These are phyloP conservation scores for Patellaria atrata DNA, from an alignment of 495 filamentous ascomycete species.

Conservation along the genomic window DNA sequence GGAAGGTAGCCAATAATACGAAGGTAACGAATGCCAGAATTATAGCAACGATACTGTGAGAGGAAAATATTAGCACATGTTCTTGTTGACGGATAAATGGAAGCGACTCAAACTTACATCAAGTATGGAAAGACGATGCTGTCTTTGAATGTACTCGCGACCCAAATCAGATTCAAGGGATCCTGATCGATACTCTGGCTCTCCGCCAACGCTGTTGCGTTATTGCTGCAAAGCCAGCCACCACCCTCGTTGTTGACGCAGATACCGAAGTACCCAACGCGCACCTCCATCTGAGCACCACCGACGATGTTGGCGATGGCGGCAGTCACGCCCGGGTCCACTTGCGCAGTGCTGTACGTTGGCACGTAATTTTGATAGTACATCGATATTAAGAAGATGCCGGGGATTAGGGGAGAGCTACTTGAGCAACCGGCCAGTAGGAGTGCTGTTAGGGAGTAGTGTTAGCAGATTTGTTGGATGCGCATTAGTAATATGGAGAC, in stretches of 20 bases:
- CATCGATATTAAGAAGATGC: conserved; percentile 66
- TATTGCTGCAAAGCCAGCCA: conserved; percentile 60
- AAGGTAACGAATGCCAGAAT: conserved; percentile 67
- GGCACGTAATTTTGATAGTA: conserved; percentile 56
- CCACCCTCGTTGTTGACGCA: conserved; percentile 62
- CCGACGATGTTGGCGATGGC: conserved; percentile 65
- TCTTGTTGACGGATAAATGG: not conserved
- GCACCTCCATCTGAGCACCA: conserved; percentile 46
- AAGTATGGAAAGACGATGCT: conserved; percentile 71
- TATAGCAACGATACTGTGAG: conserved; percentile 57
- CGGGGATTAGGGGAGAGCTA: conserved; percentile 57
- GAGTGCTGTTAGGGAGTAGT: conserved; percentile 38
- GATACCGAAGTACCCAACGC: conserved; percentile 64
- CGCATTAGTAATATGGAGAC: conserved; percentile 27
- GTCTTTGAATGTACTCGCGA: conserved; percentile 65
- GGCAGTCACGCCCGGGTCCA: conserved; percentile 64
- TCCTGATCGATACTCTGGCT: conserved; percentile 57
- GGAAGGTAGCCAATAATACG: conserved; percentile 64
- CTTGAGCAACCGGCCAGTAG: conserved; percentile 69
- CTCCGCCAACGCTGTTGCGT: conserved; percentile 57
- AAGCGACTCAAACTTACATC: conserved; percentile 40
- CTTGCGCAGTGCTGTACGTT: conserved; percentile 59
- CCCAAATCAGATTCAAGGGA: conserved; percentile 68
- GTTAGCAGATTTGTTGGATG: not conserved
- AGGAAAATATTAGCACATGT: not conserved